Percentiles rank a stretch among this genome's conserved stretches.
Conservation (phyloP, 176 grass and related monocot genomes). For the Rhynchospora pubera region DNA sequence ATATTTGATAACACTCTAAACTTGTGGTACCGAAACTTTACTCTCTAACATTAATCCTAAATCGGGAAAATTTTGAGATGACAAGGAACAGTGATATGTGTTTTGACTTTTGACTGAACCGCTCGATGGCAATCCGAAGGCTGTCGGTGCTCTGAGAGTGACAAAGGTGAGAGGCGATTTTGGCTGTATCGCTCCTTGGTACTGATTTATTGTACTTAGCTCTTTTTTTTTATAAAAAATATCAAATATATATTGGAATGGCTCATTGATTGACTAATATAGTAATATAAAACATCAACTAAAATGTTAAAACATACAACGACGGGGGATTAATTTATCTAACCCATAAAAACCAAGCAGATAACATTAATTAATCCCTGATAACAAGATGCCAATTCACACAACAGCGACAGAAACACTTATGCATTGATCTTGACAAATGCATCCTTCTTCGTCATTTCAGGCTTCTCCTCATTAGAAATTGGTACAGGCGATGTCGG, state of each 20-base stretch:
- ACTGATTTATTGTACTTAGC: no score
- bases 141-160: no score
- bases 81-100: background rate
- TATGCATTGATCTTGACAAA: constrained; percentile 3
- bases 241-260: background rate
- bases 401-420: background rate
- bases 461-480: constrained; percentile 18
- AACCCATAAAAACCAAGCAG: background rate
- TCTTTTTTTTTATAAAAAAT: background rate
- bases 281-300: background rate
- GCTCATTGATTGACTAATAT: background rate
- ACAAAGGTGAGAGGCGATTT: no score
- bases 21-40: no score
- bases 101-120: background rate
- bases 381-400: background rate
- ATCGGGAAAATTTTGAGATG: no score
- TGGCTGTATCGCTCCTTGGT: no score
- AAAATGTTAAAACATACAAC: background rate
- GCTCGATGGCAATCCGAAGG: background rate
- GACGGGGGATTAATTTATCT: background rate
- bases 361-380: background rate
- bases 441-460: constrained; percentile 40
- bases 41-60: no score
- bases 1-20: no score
- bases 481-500: background rate